Conservation (phyloP, 2,329 filamentous ascomycete genomes). For the Cryoendolithus antarcticus region DNA sequence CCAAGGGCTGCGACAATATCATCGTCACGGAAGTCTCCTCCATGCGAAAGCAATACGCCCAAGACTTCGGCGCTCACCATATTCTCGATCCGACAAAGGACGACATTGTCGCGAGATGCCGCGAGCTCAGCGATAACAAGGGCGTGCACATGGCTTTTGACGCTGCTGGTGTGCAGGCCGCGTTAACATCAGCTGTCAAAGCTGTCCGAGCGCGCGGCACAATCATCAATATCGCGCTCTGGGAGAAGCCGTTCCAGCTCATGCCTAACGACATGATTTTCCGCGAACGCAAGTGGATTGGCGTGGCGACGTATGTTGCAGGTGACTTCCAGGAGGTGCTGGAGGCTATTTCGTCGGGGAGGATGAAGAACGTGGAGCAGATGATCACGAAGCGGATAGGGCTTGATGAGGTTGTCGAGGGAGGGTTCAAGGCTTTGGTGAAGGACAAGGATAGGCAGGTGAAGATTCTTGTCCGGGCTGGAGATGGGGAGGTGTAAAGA, state of each 20-base stretch:
- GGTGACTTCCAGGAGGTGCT: constrained; percentile 39
- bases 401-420: constrained; percentile 34
- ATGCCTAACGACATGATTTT: constrained; percentile 41
- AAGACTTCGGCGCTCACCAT: constrained; percentile 39
- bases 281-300: constrained; percentile 40
- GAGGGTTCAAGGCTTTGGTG: constrained; percentile 35
- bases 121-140: constrained; percentile 30
- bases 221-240: constrained; percentile 44
- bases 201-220: constrained; percentile 39
- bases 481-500: constrained; percentile 13
- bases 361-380: constrained; percentile 26
- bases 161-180: constrained; percentile 40
- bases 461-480: constrained; percentile 31
- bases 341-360: constrained; percentile 34
- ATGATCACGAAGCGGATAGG: constrained; percentile 40
- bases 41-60: constrained; percentile 37
- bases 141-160: constrained; percentile 42
- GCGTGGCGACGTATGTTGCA: constrained; percentile 39
- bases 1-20: constrained; percentile 34
- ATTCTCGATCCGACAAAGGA: constrained; percentile 39
- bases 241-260: constrained; percentile 40
- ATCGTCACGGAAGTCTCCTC: constrained; percentile 41
- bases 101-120: constrained; percentile 33
- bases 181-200: constrained; percentile 36
- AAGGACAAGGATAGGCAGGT: constrained; percentile 39